Base-by-base conservation (phyloP, 2,329 filamentous ascomycete species). In the Chaetomiaceae sp. region DNA sequence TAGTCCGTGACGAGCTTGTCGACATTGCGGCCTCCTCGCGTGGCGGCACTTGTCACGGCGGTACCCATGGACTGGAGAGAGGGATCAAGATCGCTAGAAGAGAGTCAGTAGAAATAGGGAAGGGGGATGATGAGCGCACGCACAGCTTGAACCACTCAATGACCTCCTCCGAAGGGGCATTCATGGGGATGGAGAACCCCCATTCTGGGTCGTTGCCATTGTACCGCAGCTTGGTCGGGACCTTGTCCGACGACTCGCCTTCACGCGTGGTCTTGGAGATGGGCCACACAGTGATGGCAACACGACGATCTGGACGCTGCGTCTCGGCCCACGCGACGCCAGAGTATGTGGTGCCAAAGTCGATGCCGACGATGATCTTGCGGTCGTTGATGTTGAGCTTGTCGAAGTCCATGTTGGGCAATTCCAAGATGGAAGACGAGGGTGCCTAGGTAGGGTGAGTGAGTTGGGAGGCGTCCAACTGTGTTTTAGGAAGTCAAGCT, bases 311-410 rank as follows among this genome's bases (percentile, higher is more conserved):
- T 11, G 71, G 68, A 52, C 71, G 55, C 44, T 70, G 58, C 1
- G 73, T 73, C 54, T 76, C 70, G 37, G 73, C 73, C 74, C 75
- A 81, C 27, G 75, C 75, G n/a, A 80, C 69, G 27, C 76, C 77
- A 13, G 77, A 78, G 61, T 76, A 81, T 4, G 78, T 81, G 11
- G 78, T 81, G 23, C 78, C 78, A 59, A 81, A 80, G 61, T 81
- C 78, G 54, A 81, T 75, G 18, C 75, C 77, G 56, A 79, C 70
- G 47, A 80, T 70, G 55, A 79, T 73, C 62, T 70, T 74, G 59
- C 71, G 69, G 21, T 70, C 67, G 23, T 57, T 61, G 36, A 66
- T 59, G 25, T 62, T 62, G 44, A 71, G 62, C 46, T 64, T 66
- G 33, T 70, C 67, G 32, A 71, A 69, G 14, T 71, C 68, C 69